A percentile compares a stretch with the other conserved stretches of the same genome.
These are phyloP conservation scores for Chaetomium sp. DNA, from an alignment of 2,329 filamentous ascomycete species.

Conservation along the genomic window DNA sequence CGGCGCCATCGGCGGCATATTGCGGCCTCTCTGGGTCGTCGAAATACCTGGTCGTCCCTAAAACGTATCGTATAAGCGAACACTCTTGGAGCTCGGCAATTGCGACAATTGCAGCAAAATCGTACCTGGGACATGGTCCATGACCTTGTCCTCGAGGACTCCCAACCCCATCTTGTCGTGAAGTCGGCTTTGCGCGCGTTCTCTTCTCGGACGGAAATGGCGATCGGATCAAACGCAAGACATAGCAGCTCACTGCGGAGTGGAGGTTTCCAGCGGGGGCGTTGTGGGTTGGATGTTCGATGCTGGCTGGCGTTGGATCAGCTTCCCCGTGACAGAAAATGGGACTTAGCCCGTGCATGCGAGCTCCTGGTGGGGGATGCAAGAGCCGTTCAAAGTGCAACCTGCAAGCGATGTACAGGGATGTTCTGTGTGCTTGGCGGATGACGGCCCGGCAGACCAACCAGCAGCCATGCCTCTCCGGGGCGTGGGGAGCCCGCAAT, in stretches of 20 bases:
- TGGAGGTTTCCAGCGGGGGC: neutral
- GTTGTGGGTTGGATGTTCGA: neutral
- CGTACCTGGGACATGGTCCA: conserved; percentile 74
- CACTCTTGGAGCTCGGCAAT: neutral
- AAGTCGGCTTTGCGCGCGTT: conserved; percentile 7
- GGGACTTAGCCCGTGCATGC: no score
- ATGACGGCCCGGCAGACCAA: neutral
- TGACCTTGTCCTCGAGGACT: conserved; percentile 67
- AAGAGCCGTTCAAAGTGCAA: neutral
- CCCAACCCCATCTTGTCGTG: conserved; percentile 65
- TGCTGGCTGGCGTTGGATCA: neutral
- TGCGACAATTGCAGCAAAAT: conserved; percentile 9
- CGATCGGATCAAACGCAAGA: conserved; percentile 4
- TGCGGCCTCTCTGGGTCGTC: conserved; percentile 58
- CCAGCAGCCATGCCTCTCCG: neutral
- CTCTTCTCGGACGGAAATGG: neutral
- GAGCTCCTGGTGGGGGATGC: neutral
- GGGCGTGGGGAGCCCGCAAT: conserved; percentile 11
- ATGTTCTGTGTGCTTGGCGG: neutral
- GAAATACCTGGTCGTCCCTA: conserved; percentile 66
- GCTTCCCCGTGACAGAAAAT: neutral
- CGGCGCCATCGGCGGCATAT: conserved; percentile 44
- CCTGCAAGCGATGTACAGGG: conserved; percentile 12
- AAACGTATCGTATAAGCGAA: conserved; percentile 17
- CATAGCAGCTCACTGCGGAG: conserved; percentile 12